phyloP scores from a whole-genome alignment of 192 early-diverging fungal species.

The Anaeromyces robustus region DNA sequence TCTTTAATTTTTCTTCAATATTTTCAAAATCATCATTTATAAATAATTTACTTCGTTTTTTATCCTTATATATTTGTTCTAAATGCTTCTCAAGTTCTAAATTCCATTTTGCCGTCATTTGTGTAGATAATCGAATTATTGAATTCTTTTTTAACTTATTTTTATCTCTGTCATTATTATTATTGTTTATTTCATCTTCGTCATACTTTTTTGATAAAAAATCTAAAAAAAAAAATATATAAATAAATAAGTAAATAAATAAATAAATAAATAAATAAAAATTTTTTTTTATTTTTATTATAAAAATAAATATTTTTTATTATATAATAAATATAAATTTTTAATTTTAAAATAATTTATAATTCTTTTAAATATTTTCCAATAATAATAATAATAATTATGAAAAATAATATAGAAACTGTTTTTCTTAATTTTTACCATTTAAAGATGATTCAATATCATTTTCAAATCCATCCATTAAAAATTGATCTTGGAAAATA shows the following conservation, averaged over 20 bases:
- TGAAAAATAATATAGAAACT: too few species aligned
- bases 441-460: background rate
- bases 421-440: background rate
- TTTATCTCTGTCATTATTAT: background rate
- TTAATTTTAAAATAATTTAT: too few species aligned
- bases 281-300: too few species aligned
- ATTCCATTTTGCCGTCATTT: background rate
- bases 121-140: background rate
- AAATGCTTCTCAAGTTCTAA: background rate
- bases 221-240: background rate
- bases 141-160: background rate
- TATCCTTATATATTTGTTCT: background rate
- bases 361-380: too few species aligned
- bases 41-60: background rate
- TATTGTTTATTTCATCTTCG: background rate
- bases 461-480: background rate
- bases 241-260: background rate
- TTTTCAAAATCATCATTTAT: background rate
- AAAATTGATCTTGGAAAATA: background rate
- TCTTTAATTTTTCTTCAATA: background rate
- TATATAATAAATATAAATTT: too few species aligned
- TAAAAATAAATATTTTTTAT: too few species aligned
- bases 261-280: too few species aligned
- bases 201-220: background rate
- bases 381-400: too few species aligned